phyloP scores from a whole-genome alignment of 345 rosid species.

The Barbarea vulgaris region DNA sequence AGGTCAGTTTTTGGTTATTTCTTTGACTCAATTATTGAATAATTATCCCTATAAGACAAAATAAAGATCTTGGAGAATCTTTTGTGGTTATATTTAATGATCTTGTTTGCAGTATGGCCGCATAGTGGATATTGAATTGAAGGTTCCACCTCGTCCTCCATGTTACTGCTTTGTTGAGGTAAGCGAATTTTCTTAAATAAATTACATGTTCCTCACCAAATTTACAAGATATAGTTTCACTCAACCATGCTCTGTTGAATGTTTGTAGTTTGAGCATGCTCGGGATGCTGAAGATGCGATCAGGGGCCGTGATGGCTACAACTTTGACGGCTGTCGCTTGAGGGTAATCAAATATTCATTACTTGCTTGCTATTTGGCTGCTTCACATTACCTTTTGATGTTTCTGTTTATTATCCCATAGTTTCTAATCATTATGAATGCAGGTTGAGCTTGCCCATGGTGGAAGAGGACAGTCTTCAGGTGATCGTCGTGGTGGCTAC shows the following conservation, averaged over 20 bases:
- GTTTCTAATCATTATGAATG: constrained; percentile 30
- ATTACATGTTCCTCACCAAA: not conserved
- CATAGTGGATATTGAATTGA: constrained; percentile 86
- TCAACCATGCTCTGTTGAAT: constrained; percentile 22
- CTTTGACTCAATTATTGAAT: not conserved
- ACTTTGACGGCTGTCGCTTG: constrained; percentile 74
- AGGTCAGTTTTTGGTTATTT: constrained; percentile 53
- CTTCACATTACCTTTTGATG: not conserved
- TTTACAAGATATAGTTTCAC: not conserved
- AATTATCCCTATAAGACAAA: not conserved
- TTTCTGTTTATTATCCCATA: not conserved
- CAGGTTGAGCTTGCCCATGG: constrained; percentile 99
- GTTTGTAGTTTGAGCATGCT: constrained; percentile 57
- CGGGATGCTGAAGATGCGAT: constrained; percentile 82
- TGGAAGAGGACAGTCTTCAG: constrained; percentile 79
- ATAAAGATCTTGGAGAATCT: not conserved
- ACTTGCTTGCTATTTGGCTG: constrained; percentile 7
- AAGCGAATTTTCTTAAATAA: not conserved
- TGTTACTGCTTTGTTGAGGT: constrained; percentile 98
- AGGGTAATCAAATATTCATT: constrained; percentile 48
- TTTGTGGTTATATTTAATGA: not conserved
- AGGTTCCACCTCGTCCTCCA: constrained; percentile 95
- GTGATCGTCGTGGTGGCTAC: constrained; percentile 73
- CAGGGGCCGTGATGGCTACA: constrained; percentile 84
- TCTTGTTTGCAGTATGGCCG: constrained; percentile 72